These are phyloP conservation scores for Pythium sp. DNA, from an alignment of 352 stramenopile genomes.

Conservation along the genomic window DNA sequence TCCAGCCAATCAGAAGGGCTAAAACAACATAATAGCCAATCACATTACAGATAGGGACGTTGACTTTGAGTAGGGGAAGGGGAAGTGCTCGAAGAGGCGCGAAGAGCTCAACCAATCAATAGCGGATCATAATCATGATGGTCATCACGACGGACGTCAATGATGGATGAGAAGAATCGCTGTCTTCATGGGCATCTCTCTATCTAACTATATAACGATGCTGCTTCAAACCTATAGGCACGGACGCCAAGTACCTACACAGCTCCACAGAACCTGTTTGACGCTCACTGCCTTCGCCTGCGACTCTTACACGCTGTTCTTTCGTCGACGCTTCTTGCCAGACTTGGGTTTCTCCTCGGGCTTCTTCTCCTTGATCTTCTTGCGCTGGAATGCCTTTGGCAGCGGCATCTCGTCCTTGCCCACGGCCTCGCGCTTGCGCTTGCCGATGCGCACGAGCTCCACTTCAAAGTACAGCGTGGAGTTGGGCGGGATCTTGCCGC, in stretches of 20 bases:
- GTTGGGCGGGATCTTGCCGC: conserved; percentile 76
- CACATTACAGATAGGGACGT: neutral
- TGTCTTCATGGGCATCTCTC: neutral
- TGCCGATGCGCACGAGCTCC: conserved; percentile 73
- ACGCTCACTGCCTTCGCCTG: neutral
- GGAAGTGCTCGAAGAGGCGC: conserved; percentile 1
- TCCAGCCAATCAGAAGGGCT: neutral
- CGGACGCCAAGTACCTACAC: neutral
- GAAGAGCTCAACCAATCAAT: conserved; percentile 3
- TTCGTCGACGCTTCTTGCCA: conserved; percentile 32
- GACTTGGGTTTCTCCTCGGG: conserved; percentile 35
- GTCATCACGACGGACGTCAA: neutral
- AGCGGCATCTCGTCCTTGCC: conserved; percentile 65
- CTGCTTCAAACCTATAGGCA: neutral
- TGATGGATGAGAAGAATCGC: neutral
- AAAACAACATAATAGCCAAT: neutral
- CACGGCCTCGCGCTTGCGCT: conserved; percentile 59
- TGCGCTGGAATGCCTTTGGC: conserved; percentile 71
- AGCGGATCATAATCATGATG: neutral
- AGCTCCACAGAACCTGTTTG: neutral
- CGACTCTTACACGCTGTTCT: conserved; percentile 23
- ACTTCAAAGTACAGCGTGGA: conserved; percentile 79
- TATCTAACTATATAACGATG: conserved; percentile 1
- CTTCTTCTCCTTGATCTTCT: conserved; percentile 49
- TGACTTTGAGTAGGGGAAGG: neutral